These are phyloP conservation scores for Rutstroemia sp. DNA, from an alignment of 2,329 filamentous ascomycete genomes.

Conservation along the genomic window DNA sequence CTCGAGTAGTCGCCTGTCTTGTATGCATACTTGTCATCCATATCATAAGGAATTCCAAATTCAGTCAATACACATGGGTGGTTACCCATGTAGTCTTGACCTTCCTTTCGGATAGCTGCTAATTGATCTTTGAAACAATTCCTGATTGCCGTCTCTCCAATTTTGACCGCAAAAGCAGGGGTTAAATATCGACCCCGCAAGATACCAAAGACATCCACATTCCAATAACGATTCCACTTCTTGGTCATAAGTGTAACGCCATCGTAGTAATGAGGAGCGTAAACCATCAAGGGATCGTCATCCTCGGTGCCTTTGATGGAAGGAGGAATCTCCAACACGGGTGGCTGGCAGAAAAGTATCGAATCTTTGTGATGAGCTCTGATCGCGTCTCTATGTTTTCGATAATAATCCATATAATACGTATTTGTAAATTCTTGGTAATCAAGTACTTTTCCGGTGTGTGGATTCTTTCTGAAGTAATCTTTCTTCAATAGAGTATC, in stretches of 20 bases:
- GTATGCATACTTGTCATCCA: conserved; percentile 95
- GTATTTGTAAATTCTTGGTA: conserved; percentile 84
- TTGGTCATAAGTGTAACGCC: conserved; percentile 96
- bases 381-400: conserved; percentile 67
- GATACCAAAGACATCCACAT: conserved; percentile 90
- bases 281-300: conserved; percentile 84
- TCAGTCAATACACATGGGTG: conserved; percentile 89
- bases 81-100: conserved; percentile 77
- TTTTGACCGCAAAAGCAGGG: conserved; percentile 84
- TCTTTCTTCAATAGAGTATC: conserved; percentile 75
- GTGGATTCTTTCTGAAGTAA: conserved; percentile 78
- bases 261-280: conserved; percentile 94
- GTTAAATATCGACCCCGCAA: conserved; percentile 81
- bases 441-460: conserved; percentile 64
- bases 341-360: conserved; percentile 85
- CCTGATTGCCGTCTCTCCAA: conserved; percentile 88
- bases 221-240: conserved; percentile 97
- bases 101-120: conserved; percentile 74
- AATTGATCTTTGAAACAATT: conserved; percentile 91
- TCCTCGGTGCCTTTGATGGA: conserved; percentile 79
- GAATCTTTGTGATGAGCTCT: conserved; percentile 69
- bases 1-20: conserved; percentile 92
- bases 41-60: conserved; percentile 97
- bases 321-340: conserved; percentile 86
- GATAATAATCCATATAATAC: conserved; percentile 84